phyloP scores from a whole-genome alignment of 2,329 filamentous ascomycete genomes.

The Ambrosiella beaveri region DNA sequence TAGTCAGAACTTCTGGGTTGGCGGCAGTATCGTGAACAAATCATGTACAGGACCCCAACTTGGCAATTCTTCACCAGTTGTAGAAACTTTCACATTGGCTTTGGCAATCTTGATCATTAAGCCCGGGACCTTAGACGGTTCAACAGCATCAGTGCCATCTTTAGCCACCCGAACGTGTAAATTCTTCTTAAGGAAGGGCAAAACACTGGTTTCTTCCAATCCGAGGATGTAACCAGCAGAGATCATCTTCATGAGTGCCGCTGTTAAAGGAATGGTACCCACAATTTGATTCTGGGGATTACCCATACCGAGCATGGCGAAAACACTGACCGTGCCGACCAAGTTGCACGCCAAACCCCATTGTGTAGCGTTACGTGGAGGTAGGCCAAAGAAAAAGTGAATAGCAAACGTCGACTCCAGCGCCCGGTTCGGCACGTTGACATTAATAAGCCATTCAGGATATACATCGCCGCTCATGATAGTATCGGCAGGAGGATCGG shows the following conservation, averaged over 20 bases:
- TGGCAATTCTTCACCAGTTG: slow-evolving; percentile 21
- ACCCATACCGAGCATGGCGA: slow-evolving; percentile 22
- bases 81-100: slow-evolving; percentile 21
- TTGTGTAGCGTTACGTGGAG: slow-evolving; percentile 24
- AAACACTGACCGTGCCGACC: slow-evolving; percentile 43
- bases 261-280: slow-evolving; percentile 33
- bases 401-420: slow-evolving; percentile 43
- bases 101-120: slow-evolving; percentile 23
- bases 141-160: slow-evolving; percentile 17
- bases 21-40: slow-evolving; percentile 13
- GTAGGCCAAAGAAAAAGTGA: slow-evolving; percentile 48
- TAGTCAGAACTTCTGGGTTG: neutral
- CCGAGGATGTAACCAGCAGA: slow-evolving; percentile 21
- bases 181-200: slow-evolving; percentile 25
- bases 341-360: slow-evolving; percentile 40
- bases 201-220: slow-evolving; percentile 22
- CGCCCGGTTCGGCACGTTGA: slow-evolving; percentile 42
- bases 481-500: slow-evolving; percentile 15
- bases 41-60: slow-evolving; percentile 20
- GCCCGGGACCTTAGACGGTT: slow-evolving; percentile 18
- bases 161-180: slow-evolving; percentile 22
- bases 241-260: slow-evolving; percentile 28
- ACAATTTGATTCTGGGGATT: slow-evolving; percentile 17
- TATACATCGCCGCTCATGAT: slow-evolving; percentile 28
- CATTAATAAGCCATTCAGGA: slow-evolving; percentile 51